Percentiles rank a stretch among this genome's conserved stretches.
Conservation (phyloP, 352 stramenopile genomes). For the Phytophthora podocarpi region DNA sequence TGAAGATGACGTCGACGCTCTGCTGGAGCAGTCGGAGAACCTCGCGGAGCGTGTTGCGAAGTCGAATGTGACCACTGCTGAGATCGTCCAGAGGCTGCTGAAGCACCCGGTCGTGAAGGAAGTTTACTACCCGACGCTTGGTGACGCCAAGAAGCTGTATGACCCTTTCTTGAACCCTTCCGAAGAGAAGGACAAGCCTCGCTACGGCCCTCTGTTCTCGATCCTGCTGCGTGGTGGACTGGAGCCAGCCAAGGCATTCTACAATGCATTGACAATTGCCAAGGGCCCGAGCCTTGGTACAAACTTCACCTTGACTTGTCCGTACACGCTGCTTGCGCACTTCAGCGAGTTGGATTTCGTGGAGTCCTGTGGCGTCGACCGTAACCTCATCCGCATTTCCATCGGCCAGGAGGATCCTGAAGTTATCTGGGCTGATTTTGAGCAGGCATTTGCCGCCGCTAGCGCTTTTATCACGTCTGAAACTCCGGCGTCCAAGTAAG, state of each 20-base stretch:
- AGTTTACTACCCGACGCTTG: slow-evolving; percentile 86
- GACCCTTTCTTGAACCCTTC: slow-evolving; percentile 53
- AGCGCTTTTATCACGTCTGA: slow-evolving; percentile 17
- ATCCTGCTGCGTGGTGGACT: slow-evolving; percentile 81
- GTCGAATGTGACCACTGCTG: slow-evolving; percentile 82
- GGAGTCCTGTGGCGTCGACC: slow-evolving; percentile 89
- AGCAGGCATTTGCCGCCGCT: slow-evolving; percentile 40
- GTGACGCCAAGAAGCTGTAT: slow-evolving; percentile 59
- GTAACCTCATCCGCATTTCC: slow-evolving; percentile 91
- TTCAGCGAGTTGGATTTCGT: slow-evolving; percentile 94
- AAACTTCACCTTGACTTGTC: slow-evolving; percentile 94
- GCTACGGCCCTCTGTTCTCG: slow-evolving; percentile 90
- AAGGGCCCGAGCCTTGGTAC: slow-evolving; percentile 92
- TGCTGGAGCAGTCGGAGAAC: slow-evolving; percentile 64
- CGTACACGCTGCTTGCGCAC: slow-evolving; percentile 93
- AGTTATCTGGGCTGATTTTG: slow-evolving; percentile 61
- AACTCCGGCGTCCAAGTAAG: slow-evolving; percentile 15
- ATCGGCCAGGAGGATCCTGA: slow-evolving; percentile 91
- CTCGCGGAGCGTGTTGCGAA: slow-evolving; percentile 71
- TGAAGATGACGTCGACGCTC: slow-evolving; percentile 57
- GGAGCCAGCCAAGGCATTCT: slow-evolving; percentile 84
- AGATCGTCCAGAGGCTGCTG: slow-evolving; percentile 73
- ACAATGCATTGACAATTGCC: slow-evolving; percentile 83
- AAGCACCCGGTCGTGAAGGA: slow-evolving; percentile 80
- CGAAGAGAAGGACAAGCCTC: slow-evolving; percentile 26